Conservation (phyloP, 176 grass and related monocot species). For the Carex kokanica region DNA sequence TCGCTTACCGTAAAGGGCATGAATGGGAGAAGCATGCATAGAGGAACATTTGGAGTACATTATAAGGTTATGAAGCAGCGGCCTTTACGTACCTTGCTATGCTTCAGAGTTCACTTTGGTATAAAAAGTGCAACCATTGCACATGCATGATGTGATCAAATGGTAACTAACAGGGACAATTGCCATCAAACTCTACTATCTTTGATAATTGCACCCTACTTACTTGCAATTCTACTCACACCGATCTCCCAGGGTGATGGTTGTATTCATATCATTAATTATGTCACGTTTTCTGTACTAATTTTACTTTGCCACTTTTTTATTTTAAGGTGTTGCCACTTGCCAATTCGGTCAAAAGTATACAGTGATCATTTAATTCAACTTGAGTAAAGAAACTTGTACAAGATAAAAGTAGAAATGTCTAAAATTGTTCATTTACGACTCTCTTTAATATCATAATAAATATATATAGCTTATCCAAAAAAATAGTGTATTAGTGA, state of each 20-base stretch:
- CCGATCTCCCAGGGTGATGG: neutral
- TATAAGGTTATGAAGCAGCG: constrained; percentile 16
- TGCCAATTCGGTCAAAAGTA: too few relatives aligned
- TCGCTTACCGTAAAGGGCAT: neutral
- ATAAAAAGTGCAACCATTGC: constrained; percentile 10
- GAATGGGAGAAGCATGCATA: neutral
- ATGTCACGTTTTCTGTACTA: neutral
- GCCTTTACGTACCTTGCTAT: constrained; percentile 3
- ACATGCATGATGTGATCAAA: constrained; percentile 48
- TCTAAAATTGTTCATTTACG: too few relatives aligned
- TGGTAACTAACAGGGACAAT: constrained; percentile 29
- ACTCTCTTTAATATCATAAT: too few relatives aligned
- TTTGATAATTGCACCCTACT: constrained; percentile 24
- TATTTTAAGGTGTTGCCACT: neutral
- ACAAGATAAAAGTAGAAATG: too few relatives aligned
- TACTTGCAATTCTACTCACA: neutral
- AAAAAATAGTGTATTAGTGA: too few relatives aligned
- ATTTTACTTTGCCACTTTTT: neutral
- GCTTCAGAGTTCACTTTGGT: constrained; percentile 2
- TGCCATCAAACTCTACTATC: constrained; percentile 28
- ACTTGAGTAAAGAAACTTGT: too few relatives aligned
- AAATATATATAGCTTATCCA: too few relatives aligned
- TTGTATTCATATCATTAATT: neutral
- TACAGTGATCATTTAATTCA: too few relatives aligned
- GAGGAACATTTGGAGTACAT: neutral